Conservation (phyloP, 495 filamentous ascomycete species). For the Xylaria sp. region DNA sequence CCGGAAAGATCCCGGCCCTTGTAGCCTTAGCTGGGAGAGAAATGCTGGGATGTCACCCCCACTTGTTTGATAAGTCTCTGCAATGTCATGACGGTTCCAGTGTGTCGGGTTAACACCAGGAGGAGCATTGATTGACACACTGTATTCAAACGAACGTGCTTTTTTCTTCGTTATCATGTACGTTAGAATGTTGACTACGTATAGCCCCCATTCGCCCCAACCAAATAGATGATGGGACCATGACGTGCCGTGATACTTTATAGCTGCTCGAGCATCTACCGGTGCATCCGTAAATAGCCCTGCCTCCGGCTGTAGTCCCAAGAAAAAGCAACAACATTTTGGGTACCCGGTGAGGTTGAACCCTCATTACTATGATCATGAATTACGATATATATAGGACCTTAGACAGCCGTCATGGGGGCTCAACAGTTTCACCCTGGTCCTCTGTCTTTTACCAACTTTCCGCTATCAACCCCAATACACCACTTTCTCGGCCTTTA, state of each 20-base stretch:
- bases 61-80: constrained; percentile 9
- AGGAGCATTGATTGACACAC: neutral
- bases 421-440: neutral
- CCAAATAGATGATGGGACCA: neutral
- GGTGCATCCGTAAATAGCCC: neutral
- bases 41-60: neutral
- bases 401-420: neutral
- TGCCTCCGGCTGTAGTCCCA: neutral
- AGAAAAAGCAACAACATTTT: constrained; percentile 12
- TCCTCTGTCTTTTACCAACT: neutral
- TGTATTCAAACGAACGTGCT: neutral
- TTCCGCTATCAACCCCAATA: neutral
- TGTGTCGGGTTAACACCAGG: constrained; percentile 8
- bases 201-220: neutral
- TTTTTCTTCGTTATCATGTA: neutral
- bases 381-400: constrained; percentile 9
- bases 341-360: neutral
- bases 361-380: neutral
- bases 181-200: neutral
- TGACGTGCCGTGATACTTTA: constrained; percentile 4
- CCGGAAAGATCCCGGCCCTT: neutral
- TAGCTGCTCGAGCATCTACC: neutral
- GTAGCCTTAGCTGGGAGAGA: neutral
- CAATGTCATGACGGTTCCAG: constrained; percentile 10
- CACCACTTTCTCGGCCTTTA: no score